phyloP scores from a whole-genome alignment of 208 protist species.

The Wallacemonas sp. region DNA sequence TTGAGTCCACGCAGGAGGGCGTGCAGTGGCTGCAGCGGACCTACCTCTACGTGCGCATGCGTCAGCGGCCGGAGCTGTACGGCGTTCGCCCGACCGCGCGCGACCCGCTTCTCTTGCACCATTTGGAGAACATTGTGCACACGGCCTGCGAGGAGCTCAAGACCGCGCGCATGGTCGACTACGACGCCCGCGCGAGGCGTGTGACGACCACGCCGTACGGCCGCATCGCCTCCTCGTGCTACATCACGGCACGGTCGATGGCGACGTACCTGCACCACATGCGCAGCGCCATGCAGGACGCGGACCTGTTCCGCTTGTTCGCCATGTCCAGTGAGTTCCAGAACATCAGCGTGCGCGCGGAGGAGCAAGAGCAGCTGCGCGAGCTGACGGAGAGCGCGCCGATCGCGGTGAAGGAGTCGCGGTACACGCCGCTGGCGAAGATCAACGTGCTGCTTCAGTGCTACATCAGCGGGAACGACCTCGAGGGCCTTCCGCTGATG shows the following conservation, averaged over 20 bases:
- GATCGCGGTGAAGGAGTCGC: slow-evolving; percentile 97
- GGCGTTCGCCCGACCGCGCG: slow-evolving; percentile 69
- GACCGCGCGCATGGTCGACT: slow-evolving; percentile 91
- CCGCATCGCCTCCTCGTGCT: slow-evolving; percentile 98
- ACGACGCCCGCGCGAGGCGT: slow-evolving; percentile 92
- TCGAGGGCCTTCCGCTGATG: slow-evolving; percentile 98
- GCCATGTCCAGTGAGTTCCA: slow-evolving; percentile 98
- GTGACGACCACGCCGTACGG: slow-evolving; percentile 96
- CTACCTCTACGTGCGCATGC: slow-evolving; percentile 99
- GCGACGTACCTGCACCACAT: slow-evolving; percentile 95
- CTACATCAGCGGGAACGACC: slow-evolving; percentile 97
- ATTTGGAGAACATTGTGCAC: slow-evolving; percentile 95
- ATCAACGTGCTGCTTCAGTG: slow-evolving; percentile 99
- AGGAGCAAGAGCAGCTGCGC: slow-evolving; percentile 98
- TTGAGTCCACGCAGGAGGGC: slow-evolving; percentile 94
- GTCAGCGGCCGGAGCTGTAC: slow-evolving; percentile 95
- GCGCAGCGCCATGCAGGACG: slow-evolving; percentile 95
- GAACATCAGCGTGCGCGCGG: slow-evolving; percentile 96
- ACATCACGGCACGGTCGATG: slow-evolving; percentile 97
- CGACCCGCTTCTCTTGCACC: slow-evolving; percentile 88
- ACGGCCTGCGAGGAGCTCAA: slow-evolving; percentile 93
- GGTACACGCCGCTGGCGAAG: slow-evolving; percentile 97
- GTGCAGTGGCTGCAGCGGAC: slow-evolving; percentile 97
- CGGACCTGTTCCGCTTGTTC: slow-evolving; percentile 98
- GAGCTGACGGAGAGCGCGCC: slow-evolving; percentile 97